Evolutionary conservation across 257 asterid genomes (phyloP).

Genomic region (Paulownia fortunei): DNA sequence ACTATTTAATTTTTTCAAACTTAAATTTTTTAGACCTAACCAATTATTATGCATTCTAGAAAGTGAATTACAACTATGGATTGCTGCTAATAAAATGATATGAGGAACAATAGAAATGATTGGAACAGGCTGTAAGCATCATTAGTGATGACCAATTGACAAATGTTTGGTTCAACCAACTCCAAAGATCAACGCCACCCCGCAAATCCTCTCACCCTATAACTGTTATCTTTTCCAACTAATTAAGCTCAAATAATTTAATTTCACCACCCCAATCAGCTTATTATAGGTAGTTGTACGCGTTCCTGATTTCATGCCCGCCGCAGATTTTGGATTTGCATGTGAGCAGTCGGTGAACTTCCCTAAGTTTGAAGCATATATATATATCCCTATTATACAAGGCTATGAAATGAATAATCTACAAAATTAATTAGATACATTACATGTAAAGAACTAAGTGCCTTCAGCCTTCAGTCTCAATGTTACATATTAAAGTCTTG

Average conservation of each 20-base stretch:
- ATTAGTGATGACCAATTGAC: background rate
- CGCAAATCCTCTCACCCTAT: background rate
- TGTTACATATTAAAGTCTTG: too few relatives aligned
- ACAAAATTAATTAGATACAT: too few relatives aligned
- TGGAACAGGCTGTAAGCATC: constrained; percentile 36
- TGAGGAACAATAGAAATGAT: background rate
- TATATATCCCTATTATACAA: too few relatives aligned
- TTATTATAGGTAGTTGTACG: background rate
- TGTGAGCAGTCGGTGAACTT: constrained; percentile 24
- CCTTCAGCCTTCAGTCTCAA: too few relatives aligned
- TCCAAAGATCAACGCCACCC: background rate
- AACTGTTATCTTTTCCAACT: constrained; percentile 3
- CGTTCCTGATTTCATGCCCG: background rate
- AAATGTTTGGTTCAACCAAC: constrained; percentile 33
- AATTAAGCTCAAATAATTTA: background rate
- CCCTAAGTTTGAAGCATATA: too few relatives aligned
- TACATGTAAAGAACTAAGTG: too few relatives aligned
- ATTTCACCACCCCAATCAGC: too few relatives aligned
- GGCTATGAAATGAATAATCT: background rate
- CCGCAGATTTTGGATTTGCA: constrained; percentile 41
- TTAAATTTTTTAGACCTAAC: too few relatives aligned
- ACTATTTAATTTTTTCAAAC: too few relatives aligned
- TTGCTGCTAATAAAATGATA: background rate
- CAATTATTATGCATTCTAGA: background rate
- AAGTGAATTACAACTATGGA: background rate